A percentile compares a stretch with the other conserved stretches of the same genome.
phyloP scores from a whole-genome alignment of 2,329 filamentous ascomycete species.

The Penicillium griseofulvum region DNA sequence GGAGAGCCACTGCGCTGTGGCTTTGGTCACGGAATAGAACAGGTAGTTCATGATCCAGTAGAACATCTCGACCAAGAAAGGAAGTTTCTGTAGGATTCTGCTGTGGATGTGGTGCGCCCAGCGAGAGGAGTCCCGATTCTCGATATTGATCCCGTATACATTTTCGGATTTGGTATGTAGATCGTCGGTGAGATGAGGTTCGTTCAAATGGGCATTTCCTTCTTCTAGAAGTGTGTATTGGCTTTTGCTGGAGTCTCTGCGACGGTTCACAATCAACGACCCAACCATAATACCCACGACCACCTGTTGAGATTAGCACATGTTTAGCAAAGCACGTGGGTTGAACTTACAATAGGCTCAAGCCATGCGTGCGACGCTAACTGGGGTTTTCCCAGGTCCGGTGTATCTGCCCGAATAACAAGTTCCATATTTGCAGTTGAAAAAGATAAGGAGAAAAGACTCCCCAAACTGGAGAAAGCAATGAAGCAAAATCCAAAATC shows the following conservation, averaged over 20 bases:
- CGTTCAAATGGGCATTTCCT: slow-evolving; percentile 34
- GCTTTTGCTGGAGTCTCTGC: slow-evolving; percentile 39
- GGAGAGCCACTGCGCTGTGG: slow-evolving; percentile 52
- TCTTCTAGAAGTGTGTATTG: slow-evolving; percentile 4
- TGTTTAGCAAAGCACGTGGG: not conserved
- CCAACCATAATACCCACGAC: slow-evolving; percentile 51
- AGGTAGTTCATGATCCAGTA: slow-evolving; percentile 67
- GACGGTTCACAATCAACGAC: slow-evolving; percentile 50
- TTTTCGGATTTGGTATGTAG: slow-evolving; percentile 29
- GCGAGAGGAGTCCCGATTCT: slow-evolving; percentile 60
- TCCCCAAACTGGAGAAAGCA: not conserved
- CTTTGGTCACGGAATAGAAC: slow-evolving; percentile 61
- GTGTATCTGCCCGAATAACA: slow-evolving; percentile 3
- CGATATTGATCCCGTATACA: slow-evolving; percentile 49
- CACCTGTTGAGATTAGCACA: slow-evolving; percentile 35
- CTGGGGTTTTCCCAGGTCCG: slow-evolving; percentile 37
- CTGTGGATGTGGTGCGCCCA: slow-evolving; percentile 61
- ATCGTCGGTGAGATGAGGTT: slow-evolving; percentile 48
- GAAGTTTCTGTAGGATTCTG: slow-evolving; percentile 63
- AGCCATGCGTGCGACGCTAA: slow-evolving; percentile 36
- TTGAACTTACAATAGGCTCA: slow-evolving; percentile 34
- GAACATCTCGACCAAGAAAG: slow-evolving; percentile 71
- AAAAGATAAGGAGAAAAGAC: not conserved
- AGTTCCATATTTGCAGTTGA: not conserved
- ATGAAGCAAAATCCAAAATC: not conserved